Evolutionary conservation across 306 rosid species (phyloP).

Genomic region (Hippophae gyantsensis): DNA sequence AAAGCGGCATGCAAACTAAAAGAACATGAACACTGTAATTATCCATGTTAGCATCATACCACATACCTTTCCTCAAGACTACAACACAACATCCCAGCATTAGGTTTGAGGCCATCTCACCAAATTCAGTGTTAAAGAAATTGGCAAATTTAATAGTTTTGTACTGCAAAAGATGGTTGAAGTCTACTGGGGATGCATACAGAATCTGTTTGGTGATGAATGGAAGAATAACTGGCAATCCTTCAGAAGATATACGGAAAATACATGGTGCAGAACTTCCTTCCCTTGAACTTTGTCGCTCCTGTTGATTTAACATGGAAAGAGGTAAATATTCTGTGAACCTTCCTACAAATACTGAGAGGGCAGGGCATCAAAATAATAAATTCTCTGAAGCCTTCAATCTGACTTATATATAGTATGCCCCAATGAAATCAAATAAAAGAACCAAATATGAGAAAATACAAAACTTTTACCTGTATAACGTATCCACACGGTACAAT

Average conservation of each 20-base stretch:
- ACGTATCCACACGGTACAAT: too few species aligned
- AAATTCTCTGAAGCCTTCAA: not conserved
- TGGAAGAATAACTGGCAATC: conserved; percentile 84
- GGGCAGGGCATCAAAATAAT: not conserved
- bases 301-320: conserved; percentile 33
- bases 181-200: conserved; percentile 54
- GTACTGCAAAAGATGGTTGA: conserved; percentile 71
- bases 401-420: too few species aligned
- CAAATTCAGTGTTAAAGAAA: conserved; percentile 64
- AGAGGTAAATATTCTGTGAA: conserved; percentile 2
- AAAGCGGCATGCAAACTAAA: not conserved
- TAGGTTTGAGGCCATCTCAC: conserved; percentile 54
- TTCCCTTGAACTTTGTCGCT: conserved; percentile 85
- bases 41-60: conserved; percentile 2
- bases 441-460: too few species aligned
- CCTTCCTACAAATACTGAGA: conserved; percentile 2
- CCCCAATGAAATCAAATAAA: too few species aligned
- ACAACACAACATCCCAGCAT: conserved; percentile 84
- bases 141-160: conserved; percentile 72
- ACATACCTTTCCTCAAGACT: conserved; percentile 56
- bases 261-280: conserved; percentile 68
- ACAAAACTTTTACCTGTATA: too few species aligned
- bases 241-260: conserved; percentile 91
- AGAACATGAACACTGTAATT: not conserved
- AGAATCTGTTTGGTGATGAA: conserved; percentile 71